phyloP scores from a whole-genome alignment of 2,329 filamentous ascomycete genomes.

The Neofusicoccum parvum region DNA sequence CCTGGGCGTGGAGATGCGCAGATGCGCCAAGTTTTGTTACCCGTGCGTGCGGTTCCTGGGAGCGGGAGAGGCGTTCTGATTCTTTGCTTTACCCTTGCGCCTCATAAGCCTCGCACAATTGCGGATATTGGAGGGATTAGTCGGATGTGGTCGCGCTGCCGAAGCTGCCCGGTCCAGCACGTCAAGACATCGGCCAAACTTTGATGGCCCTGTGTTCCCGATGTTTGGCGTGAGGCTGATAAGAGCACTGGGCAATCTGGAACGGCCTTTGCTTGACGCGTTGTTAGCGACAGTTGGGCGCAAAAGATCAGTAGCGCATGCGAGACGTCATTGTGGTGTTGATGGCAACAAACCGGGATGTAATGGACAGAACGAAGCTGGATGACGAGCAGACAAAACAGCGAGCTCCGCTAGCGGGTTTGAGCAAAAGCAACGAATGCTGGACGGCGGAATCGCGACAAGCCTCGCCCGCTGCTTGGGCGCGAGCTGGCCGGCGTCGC shows the following conservation, averaged over 20 bases:
- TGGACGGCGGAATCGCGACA: neutral
- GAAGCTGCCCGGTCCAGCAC: too few relatives aligned
- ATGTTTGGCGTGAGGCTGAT: neutral
- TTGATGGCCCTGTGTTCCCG: too few relatives aligned
- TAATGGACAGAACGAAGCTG: neutral
- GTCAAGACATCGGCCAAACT: too few relatives aligned
- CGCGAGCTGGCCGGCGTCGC: neutral
- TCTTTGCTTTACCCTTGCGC: neutral
- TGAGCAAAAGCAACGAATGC: neutral
- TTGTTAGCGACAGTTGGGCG: neutral
- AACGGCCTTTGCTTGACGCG: neutral
- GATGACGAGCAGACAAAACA: neutral
- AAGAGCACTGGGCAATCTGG: neutral
- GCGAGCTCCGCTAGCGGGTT: neutral
- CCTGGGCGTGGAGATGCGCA: neutral
- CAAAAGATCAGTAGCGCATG: neutral
- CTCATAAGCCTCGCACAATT: neutral
- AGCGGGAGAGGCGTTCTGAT: neutral
- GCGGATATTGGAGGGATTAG: neutral
- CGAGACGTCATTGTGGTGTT: neutral
- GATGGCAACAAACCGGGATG: neutral
- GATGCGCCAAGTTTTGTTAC: neutral
- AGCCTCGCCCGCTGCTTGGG: neutral
- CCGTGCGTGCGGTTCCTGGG: neutral
- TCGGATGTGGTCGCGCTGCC: neutral